Percentiles rank a stretch among this genome's conserved stretches.
phyloP scores from a whole-genome alignment of 345 rosid genomes.

The Carallia brachiata region DNA sequence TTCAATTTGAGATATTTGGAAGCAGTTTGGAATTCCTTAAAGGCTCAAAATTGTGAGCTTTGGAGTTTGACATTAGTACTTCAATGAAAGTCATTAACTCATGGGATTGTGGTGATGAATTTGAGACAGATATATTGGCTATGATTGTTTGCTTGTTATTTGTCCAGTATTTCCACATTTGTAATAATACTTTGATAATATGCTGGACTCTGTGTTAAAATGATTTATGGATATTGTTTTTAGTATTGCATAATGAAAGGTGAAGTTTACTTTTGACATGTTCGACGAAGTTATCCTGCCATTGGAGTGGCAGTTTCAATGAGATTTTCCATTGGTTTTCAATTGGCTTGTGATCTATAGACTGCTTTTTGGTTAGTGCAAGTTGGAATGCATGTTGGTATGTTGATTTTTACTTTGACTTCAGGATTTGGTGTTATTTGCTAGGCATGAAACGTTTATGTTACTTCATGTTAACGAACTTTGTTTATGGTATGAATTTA shows the following conservation, averaged over 20 bases:
- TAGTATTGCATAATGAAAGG: neutral
- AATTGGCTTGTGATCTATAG: neutral
- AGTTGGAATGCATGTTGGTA: neutral
- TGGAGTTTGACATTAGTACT: neutral
- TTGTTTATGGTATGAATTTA: no score
- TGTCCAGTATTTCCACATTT: no score
- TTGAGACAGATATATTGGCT: no score
- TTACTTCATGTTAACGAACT: no score
- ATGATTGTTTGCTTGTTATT: no score
- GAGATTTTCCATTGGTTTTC: neutral
- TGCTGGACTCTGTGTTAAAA: no score
- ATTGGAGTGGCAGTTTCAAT: neutral
- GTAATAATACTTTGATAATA: no score
- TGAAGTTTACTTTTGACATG: neutral
- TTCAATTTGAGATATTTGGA: conserved; percentile 5
- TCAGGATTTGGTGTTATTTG: neutral
- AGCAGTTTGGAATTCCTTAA: neutral
- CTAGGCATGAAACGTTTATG: no score
- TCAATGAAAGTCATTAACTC: no score
- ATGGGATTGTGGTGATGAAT: no score
- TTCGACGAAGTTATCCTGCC: neutral
- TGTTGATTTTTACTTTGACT: neutral
- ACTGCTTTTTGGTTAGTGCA: neutral
- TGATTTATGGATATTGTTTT: no score
- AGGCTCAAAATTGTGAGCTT: neutral